Percentiles rank a stretch among this genome's conserved stretches.
These are phyloP conservation scores for Isabelozyma heimii DNA, from an alignment of 805 yeast genomes.

Conservation along the genomic window DNA sequence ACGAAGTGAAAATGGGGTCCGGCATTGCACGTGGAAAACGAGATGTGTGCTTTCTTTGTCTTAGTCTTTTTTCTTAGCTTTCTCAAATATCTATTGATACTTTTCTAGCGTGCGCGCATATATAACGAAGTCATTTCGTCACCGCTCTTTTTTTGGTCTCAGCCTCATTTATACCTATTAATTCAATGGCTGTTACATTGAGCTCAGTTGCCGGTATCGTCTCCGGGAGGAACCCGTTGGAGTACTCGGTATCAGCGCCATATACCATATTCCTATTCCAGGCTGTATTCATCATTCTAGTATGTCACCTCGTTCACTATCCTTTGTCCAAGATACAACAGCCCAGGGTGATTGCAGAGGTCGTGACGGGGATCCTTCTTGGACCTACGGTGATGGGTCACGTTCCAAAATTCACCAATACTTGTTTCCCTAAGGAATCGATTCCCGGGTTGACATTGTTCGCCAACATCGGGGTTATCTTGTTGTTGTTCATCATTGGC, in stretches of 20 bases:
- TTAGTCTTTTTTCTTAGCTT: no score
- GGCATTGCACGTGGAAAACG: not conserved
- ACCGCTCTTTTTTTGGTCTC: not conserved
- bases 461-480: conserved; percentile 72
- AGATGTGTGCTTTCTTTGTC: no score
- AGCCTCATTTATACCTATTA: not conserved
- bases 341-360: conserved; percentile 82
- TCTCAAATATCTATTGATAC: no score
- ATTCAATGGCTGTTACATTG: conserved; percentile 30
- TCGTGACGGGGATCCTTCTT: conserved; percentile 67
- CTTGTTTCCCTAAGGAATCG: conserved; percentile 63
- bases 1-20: conserved; percentile 47
- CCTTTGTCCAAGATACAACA: conserved; percentile 64
- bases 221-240: conserved; percentile 70
- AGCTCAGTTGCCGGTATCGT: conserved; percentile 61
- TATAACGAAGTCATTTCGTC: not conserved
- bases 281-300: conserved; percentile 54
- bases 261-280: conserved; percentile 71
- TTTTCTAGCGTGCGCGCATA: no score
- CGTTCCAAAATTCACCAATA: conserved; percentile 62
- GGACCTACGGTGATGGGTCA: conserved; percentile 78
- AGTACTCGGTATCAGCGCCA: conserved; percentile 56
- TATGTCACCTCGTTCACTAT: conserved; percentile 59
- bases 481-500: conserved; percentile 75
- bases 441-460: conserved; percentile 62